A percentile compares a stretch with the other conserved stretches of the same genome.
Conservation (phyloP, 2,329 filamentous ascomycete genomes). For the Alternaria atra region DNA sequence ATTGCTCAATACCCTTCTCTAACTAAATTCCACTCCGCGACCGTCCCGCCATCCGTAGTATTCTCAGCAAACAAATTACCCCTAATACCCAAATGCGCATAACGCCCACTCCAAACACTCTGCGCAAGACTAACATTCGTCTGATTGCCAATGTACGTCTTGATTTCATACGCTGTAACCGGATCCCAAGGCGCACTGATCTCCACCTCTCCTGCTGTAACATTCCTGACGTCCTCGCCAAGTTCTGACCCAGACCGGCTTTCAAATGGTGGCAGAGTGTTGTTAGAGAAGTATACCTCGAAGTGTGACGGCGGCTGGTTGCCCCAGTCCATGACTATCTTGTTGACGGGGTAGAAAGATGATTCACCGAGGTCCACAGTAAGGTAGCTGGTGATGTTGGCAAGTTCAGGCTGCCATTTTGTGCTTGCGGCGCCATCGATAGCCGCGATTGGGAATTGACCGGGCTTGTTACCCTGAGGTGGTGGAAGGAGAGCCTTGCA, state of each 20-base stretch:
- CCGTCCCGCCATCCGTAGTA: constrained; percentile 57
- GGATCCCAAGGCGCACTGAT: constrained; percentile 56
- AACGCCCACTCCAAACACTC: constrained; percentile 56
- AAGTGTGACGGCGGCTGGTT: constrained; percentile 64
- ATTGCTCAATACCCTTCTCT: constrained; percentile 15
- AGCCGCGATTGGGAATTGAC: constrained; percentile 74
- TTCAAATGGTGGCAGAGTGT: constrained; percentile 42
- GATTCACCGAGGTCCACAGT: constrained; percentile 61
- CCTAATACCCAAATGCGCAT: constrained; percentile 57
- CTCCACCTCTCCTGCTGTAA: constrained; percentile 37
- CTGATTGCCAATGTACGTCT: constrained; percentile 55
- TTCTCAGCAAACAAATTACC: constrained; percentile 55
- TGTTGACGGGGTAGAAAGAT: constrained; percentile 54
- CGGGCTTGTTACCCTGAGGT: constrained; percentile 59
- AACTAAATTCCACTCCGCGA: constrained; percentile 62
- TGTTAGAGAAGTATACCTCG: constrained; percentile 65
- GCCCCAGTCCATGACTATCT: constrained; percentile 69
- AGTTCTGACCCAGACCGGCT: background rate
- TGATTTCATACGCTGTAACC: constrained; percentile 46
- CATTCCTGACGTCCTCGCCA: constrained; percentile 22
- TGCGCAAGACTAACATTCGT: constrained; percentile 54
- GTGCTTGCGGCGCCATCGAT: constrained; percentile 73
- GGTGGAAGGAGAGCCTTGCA: constrained; percentile 62
- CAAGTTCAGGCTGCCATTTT: constrained; percentile 69
- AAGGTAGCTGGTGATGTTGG: constrained; percentile 62